Evolutionary conservation across 2,329 filamentous ascomycete species (phyloP), one percentile per base, ranked within the genome.

Genomic region (Aspergillus sp.): DNA sequence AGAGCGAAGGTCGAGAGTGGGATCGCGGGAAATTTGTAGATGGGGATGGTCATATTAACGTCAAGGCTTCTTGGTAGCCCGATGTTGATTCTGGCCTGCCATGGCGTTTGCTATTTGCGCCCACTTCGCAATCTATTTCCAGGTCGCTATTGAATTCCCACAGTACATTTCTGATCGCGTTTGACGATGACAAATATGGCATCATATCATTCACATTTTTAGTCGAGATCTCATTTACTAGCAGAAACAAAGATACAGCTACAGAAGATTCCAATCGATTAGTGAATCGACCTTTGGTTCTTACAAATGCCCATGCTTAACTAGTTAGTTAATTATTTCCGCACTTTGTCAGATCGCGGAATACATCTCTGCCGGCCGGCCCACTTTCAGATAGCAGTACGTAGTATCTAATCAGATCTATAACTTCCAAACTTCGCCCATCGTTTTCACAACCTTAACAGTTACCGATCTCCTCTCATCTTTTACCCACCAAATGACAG

Each of bases 1-100:
- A 76, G 56, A 89, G 89, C 1, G 87, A 93, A 68, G 74, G 80
- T 1, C 79, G 86, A 57, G 87, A 87, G 66, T 89, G 85, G 86
- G 86, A 88, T 76, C 76, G 81, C 47, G 87, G 87, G 2, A 88
- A 89, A 67, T 79, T 83, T 22, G 68, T 85, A 43, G 78, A 82
- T 62, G 78, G 79, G 8, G 79, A 85, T 66, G 85, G 83, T 2
- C 72, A 78, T 63, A 76, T 85, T 44, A 76, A 78, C 45, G 66
- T 83, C 22, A 78, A 76, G 59, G 76, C 81, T 32, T 71, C 77
- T 15, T 85, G 82, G 82, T 75, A 68, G 44, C 22, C 7, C 17
- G 12, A 18, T 20, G 55, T 55, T 9, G 5, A n/a, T 36, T 36
- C 4, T 8, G 34, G 15, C 34, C 34, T 44, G 44, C 43, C 24